Evolutionary conservation across 2,329 filamentous ascomycete genomes (phyloP).

Genomic region (Albifimbria verrucaria): DNA sequence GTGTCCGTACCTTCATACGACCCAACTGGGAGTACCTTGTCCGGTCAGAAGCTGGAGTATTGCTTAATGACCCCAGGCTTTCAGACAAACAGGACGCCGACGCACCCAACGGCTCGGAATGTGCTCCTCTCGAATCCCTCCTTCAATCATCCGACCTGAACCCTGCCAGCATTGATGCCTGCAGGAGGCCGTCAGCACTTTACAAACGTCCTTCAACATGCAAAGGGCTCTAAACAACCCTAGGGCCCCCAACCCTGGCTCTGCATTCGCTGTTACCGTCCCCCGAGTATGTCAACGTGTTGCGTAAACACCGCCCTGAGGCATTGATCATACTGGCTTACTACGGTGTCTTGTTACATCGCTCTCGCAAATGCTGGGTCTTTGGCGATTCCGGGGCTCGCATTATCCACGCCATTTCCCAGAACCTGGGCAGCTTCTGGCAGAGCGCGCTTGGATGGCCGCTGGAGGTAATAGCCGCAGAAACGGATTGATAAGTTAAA

Average conservation of each 20-base stretch:
- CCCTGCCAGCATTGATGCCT: constrained; percentile 21
- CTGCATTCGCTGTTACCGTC: constrained; percentile 28
- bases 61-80: constrained; percentile 16
- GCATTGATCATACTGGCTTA: constrained; percentile 46
- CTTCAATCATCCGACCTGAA: constrained; percentile 28
- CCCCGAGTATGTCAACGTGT: constrained; percentile 29
- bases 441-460: constrained; percentile 30
- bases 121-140: constrained; percentile 20
- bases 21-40: constrained; percentile 31
- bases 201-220: constrained; percentile 33
- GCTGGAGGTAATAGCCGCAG: constrained; percentile 22
- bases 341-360: constrained; percentile 46
- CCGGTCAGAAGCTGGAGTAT: constrained; percentile 25
- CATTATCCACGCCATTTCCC: constrained; percentile 27
- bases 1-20: constrained; percentile 34
- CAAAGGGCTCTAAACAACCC: constrained; percentile 18
- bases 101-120: constrained; percentile 20
- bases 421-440: constrained; percentile 30
- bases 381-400: constrained; percentile 29
- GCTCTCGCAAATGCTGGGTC: constrained; percentile 35
- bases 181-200: constrained; percentile 22
- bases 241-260: constrained; percentile 25
- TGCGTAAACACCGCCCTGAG: constrained; percentile 33
- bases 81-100: constrained; percentile 12
- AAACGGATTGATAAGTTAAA: too few species aligned